These are phyloP conservation scores for Leishmania mexicana DNA, from an alignment of 208 protist genomes.

Conservation along the genomic window DNA sequence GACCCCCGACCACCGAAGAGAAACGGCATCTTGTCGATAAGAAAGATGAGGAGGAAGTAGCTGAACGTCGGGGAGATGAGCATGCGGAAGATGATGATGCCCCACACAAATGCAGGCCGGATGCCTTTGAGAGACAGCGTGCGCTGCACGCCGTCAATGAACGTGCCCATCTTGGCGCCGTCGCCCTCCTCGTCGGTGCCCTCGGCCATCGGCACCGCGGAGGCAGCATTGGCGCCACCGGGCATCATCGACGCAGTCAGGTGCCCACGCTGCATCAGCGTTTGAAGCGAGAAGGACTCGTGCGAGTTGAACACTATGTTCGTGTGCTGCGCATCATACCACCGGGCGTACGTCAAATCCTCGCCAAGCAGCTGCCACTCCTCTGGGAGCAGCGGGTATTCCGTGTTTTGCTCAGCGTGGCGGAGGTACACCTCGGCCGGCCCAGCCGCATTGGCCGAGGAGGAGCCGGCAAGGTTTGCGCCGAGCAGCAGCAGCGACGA, in stretches of 20 bases:
- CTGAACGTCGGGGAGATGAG: constrained; percentile 55
- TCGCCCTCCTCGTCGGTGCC: not conserved
- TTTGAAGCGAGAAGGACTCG: constrained; percentile 37
- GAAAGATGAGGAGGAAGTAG: constrained; percentile 47
- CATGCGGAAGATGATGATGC: constrained; percentile 59
- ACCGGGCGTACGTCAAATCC: constrained; percentile 25
- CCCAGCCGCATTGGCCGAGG: not conserved
- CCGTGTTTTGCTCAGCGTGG: constrained; percentile 77
- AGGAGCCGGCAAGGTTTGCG: constrained; percentile 55
- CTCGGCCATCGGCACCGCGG: constrained; percentile 1
- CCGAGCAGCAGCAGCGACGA: constrained; percentile 80
- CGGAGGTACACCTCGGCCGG: constrained; percentile 35
- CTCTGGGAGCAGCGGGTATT: constrained; percentile 36
- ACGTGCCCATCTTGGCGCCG: not conserved
- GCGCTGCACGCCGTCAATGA: constrained; percentile 21
- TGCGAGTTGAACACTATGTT: constrained; percentile 46
- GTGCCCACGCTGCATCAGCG: constrained; percentile 18
- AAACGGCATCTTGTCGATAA: constrained; percentile 47
- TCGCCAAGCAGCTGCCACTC: constrained; percentile 38
- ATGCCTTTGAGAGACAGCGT: constrained; percentile 48
- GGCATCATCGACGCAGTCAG: constrained; percentile 16
- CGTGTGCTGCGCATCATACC: constrained; percentile 41
- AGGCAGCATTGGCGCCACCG: constrained; percentile 3
- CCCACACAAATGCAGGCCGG: constrained; percentile 61
- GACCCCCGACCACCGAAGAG: constrained; percentile 50